Evolutionary conservation across 148 eudicot genomes (phyloP), one percentile per base, ranked within the genome.

Genomic region (Pharnaceum exiguum): DNA sequence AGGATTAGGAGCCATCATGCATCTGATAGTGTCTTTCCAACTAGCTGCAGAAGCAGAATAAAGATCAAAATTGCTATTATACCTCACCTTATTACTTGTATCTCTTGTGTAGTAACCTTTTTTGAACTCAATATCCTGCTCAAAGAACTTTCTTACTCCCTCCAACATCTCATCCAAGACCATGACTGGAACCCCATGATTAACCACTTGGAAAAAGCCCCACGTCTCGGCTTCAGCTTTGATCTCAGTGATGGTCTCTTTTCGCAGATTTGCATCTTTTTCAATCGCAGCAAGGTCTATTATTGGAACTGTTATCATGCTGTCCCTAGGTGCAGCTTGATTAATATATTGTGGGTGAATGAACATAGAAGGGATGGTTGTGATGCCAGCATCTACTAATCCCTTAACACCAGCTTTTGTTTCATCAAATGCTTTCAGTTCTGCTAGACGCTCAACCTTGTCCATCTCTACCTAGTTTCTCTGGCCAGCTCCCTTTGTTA

Each of bases 331-430:
- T 44, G 25, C 5, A 0, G 36, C 4, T 52, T 10, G 13, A 12
- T 18, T 1, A 25, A 10, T 4, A 12, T 61, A 37, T 10, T 54
- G 51, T 40, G 63, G 68, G 26, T 43, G 72, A 50, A 39, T 23
- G 72, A 81, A 84, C 5, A 81, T 55, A 0, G 4, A 4, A 0
- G 82, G 86, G 30, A 84, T 32, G 10, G 68, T 52, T 12, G 59
- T 10, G 22, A 76, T 23, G 15, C 83, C 81, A 6, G 82, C 39
- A 24, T 84, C 90, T 0, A 78, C 77, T 1, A 80, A 73, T 19
- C 83, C 86, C 35, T 84, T 78, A 5, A 84, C 90, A 3, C 90
- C 86, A 0, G 79, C 47, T 71, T 81, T 84, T 0, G 83, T 68
- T 7, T 84, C 82, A 32, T 84, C 86, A 38, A 84, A 84, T 6